Evolutionary conservation across 2,329 filamentous ascomycete species (phyloP).

Genomic region (Ophiosphaerella korrae): DNA sequence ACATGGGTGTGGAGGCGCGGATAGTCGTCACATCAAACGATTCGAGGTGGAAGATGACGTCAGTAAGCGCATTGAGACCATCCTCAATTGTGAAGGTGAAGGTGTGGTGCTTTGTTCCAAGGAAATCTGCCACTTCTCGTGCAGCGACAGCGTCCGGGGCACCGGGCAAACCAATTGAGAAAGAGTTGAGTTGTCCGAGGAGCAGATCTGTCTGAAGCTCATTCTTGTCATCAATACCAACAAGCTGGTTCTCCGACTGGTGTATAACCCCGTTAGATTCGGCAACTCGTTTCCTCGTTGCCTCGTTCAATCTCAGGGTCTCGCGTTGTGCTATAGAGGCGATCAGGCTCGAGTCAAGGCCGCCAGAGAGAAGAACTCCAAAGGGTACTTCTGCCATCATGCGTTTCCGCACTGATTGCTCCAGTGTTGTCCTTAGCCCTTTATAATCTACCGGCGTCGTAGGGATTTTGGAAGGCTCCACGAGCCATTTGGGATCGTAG

Average conservation of each 20-base stretch:
- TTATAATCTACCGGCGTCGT: slow-evolving; percentile 82
- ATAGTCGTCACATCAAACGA: slow-evolving; percentile 98
- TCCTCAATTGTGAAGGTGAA: slow-evolving; percentile 99
- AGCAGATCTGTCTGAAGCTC: slow-evolving; percentile 87
- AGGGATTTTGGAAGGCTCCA: slow-evolving; percentile 80
- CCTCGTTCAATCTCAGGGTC: slow-evolving; percentile 75
- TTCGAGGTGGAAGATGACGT: slow-evolving; percentile 98
- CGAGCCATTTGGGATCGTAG: slow-evolving; percentile 85
- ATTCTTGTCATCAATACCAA: slow-evolving; percentile 93
- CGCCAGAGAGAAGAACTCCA: slow-evolving; percentile 92
- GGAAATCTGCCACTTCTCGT: slow-evolving; percentile 90
- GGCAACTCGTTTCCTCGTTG: slow-evolving; percentile 55
- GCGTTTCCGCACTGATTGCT: slow-evolving; percentile 91
- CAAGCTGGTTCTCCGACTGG: slow-evolving; percentile 60
- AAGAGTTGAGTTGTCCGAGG: slow-evolving; percentile 94
- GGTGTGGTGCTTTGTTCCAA: slow-evolving; percentile 96
- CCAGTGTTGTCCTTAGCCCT: slow-evolving; percentile 77
- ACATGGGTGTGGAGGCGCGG: slow-evolving; percentile 98
- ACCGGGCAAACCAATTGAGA: slow-evolving; percentile 94
- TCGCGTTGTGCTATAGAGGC: slow-evolving; percentile 95
- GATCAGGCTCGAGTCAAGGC: slow-evolving; percentile 92
- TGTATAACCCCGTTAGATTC: slow-evolving; percentile 29
- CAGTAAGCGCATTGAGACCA: slow-evolving; percentile 91
- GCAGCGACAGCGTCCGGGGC: slow-evolving; percentile 93
- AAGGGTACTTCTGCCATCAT: slow-evolving; percentile 99